Evolutionary conservation across 345 rosid species (phyloP).

Genomic region (Dipteronia dyeriana): DNA sequence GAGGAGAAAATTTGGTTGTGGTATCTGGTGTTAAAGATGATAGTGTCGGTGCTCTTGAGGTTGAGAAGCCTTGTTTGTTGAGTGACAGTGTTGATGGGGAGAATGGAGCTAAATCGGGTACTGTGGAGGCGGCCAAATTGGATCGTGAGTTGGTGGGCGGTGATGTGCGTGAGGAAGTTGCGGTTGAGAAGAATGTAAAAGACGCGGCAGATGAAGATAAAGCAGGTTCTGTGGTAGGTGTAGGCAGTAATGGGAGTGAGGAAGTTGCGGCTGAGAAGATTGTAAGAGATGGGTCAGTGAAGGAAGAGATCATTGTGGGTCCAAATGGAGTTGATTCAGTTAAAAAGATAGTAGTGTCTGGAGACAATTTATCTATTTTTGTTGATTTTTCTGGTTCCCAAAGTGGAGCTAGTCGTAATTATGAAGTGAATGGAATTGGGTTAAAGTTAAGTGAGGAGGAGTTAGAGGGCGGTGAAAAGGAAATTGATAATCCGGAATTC

Average conservation of each 20-base stretch:
- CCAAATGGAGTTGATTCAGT: constrained; percentile 30
- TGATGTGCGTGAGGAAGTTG: constrained; percentile 20
- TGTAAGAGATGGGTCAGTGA: constrained; percentile 25
- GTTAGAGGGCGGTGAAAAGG: constrained; percentile 27
- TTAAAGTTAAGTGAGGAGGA: constrained; percentile 16
- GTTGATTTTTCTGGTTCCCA: constrained; percentile 63
- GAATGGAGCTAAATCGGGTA: constrained; percentile 12
- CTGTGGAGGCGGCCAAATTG: neutral
- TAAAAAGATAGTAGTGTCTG: constrained; percentile 52
- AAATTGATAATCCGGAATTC: constrained; percentile 18
- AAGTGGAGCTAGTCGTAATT: constrained; percentile 19
- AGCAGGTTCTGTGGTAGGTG: constrained; percentile 1
- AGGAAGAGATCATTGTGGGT: constrained; percentile 30
- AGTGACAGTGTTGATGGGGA: constrained; percentile 18
- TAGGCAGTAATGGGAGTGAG: constrained; percentile 13
- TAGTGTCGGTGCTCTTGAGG: constrained; percentile 18
- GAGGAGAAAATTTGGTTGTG: constrained; percentile 12
- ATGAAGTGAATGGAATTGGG: constrained; percentile 24
- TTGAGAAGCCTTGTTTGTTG: constrained; percentile 19
- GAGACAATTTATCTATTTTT: constrained; percentile 59
- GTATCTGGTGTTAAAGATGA: constrained; percentile 23
- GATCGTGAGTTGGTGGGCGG: constrained; percentile 7
- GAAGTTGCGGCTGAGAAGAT: constrained; percentile 24
- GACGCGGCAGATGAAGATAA: constrained; percentile 5
- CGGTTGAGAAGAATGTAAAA: constrained; percentile 17